Conservation (phyloP, 805 yeast genomes). For the Limtongia smithiae region DNA sequence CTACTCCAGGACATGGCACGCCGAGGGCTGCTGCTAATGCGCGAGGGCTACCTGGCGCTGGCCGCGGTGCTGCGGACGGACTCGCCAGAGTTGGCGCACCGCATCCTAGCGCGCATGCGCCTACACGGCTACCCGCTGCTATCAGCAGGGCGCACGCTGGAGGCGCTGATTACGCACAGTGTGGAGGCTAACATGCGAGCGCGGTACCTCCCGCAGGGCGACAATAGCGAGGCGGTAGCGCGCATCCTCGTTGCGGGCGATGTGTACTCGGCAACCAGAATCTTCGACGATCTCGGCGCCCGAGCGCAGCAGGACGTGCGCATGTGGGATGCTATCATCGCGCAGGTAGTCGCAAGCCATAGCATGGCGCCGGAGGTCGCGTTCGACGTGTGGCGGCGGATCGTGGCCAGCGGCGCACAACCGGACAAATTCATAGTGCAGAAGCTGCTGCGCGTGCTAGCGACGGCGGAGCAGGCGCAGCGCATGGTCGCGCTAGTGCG, state of each 20-base stretch:
- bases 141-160: background rate
- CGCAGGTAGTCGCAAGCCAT: background rate
- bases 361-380: conserved; percentile 6
- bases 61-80: conserved; percentile 9
- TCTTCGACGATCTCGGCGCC: conserved; percentile 7
- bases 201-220: conserved; percentile 11
- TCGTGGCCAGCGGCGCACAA: conserved; percentile 2
- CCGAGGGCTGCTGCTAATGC: conserved; percentile 1
- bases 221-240: background rate
- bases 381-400: conserved; percentile 7
- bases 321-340: conserved; percentile 16
- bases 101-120: conserved; percentile 14
- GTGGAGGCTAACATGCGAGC: background rate
- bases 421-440: conserved; percentile 8
- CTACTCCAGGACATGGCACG: conserved; percentile 6
- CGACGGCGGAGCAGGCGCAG: conserved; percentile 3
- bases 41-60: conserved; percentile 18
- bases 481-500: background rate
- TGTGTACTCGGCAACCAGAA: conserved; percentile 5
- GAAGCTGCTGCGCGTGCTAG: conserved; percentile 7
- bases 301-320: conserved; percentile 5
- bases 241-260: conserved; percentile 1
- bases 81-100: conserved; percentile 7
- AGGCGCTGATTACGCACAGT: conserved; percentile 1
- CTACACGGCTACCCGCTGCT: conserved; percentile 5